Conservation (phyloP, 176 grass and related monocot species). For the Paspalum vaginatum region DNA sequence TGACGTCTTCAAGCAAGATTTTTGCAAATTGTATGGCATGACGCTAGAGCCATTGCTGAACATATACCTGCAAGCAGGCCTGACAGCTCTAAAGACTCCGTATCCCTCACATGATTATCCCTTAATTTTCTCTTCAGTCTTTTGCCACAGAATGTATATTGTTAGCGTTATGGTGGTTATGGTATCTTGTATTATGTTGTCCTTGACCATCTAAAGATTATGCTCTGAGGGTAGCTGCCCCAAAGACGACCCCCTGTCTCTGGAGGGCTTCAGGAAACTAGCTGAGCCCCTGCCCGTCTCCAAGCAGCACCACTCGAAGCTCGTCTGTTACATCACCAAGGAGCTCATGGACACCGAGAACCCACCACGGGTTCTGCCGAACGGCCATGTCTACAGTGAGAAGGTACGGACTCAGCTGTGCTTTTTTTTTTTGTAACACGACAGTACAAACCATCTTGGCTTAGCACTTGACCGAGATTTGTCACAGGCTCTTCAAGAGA, state of each 20-base stretch:
- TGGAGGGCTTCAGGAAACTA: conserved; percentile 79
- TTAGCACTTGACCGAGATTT: not conserved
- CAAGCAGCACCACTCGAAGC: conserved; percentile 93
- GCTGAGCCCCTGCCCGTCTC: conserved; percentile 82
- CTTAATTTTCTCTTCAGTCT: conserved; percentile 28
- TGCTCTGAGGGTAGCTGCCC: conserved; percentile 77
- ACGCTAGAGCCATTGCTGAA: conserved; percentile 83
- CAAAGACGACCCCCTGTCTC: conserved; percentile 90
- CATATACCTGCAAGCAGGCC: conserved; percentile 96
- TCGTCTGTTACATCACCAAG: conserved; percentile 97
- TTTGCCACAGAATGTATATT: conserved; percentile 9
- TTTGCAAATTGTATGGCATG: conserved; percentile 91
- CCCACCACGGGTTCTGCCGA: conserved; percentile 83
- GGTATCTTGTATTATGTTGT: conserved; percentile 33
- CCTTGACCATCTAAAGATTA: conserved; percentile 72
- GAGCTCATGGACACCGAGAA: conserved; percentile 99
- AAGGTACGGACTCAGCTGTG: conserved; percentile 52
- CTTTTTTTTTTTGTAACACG: not conserved
- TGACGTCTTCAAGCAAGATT: conserved; percentile 93
- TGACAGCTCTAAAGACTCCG: conserved; percentile 95
- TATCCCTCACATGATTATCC: conserved; percentile 45
- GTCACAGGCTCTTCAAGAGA: conserved; percentile 84
- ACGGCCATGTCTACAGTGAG: conserved; percentile 89
- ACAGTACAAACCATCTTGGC: conserved; percentile 2
- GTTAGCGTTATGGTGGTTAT: not conserved